Base-by-base conservation (phyloP, 2,329 filamentous ascomycete species). In the Claviceps lovelessii region DNA sequence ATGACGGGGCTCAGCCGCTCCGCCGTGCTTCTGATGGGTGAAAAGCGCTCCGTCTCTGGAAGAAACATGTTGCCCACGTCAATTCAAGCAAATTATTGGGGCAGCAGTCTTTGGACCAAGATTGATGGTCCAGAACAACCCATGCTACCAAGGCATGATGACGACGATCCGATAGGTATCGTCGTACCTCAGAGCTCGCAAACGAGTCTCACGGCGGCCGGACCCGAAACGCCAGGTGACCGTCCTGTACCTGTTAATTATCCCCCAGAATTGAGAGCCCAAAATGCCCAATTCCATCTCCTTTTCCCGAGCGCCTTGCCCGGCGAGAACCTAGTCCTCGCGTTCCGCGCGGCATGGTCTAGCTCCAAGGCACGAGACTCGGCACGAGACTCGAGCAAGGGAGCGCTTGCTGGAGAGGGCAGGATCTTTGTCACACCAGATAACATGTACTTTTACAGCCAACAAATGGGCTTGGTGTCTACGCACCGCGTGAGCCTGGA, bases 371-470 rank as follows among this genome's bases (percentile, higher is more conserved):
- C 73, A 10, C 69, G 72, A 29, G 70, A 72, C 19, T 70, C 72
- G 3, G 23, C 23, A 23, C 23, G 23, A 23, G 23, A 23, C 8
- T 67, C 70, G 4, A 68, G 3, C n/a, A 19, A 65, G 54, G 71
- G 72, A 17, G 62, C 65, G 1, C 67, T 97, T 60, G 71, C 75
- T 28, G 78, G 78, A 19, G 79, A 79, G 54, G 79, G 93, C 0
- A 82, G 93, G 53, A 83, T 95, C 29, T 98, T 94, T 67, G 84
- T 95, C 57, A 97, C 91, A 0, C 78, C 85, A 0, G 83, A 85
- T 58, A 86, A 90, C 59, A 83, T 98, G 67, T 97, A 95, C 68
- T 97, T 98, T 65, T 98, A 96, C 70, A 94, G 90, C 62, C 87
- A 97, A 64, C 88, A 96, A 65, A 83, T 96, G 67, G 93, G 93